phyloP scores from a whole-genome alignment of 176 grass and related monocot species.

The Oryza glumipatula region DNA sequence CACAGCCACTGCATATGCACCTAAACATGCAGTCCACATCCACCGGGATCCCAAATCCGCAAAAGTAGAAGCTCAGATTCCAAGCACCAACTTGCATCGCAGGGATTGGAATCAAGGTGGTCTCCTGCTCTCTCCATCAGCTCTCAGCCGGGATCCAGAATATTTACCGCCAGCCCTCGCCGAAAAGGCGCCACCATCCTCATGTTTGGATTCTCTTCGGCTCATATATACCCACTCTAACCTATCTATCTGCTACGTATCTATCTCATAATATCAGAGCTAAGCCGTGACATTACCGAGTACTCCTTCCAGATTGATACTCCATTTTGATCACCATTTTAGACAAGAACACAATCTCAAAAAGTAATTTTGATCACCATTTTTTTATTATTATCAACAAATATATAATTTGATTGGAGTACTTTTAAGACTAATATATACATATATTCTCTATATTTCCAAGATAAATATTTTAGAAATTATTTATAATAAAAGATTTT shows the following conservation, averaged over 20 bases:
- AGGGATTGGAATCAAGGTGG: constrained; percentile 35
- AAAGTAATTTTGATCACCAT: too few relatives aligned
- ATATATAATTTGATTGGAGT: too few relatives aligned
- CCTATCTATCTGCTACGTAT: background rate
- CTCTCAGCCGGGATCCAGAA: constrained; percentile 29
- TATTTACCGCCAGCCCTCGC: constrained; percentile 13
- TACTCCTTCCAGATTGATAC: too few relatives aligned
- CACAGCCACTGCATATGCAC: background rate
- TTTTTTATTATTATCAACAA: too few relatives aligned
- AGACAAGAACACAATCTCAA: too few relatives aligned
- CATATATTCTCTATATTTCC: too few relatives aligned
- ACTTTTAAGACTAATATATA: too few relatives aligned
- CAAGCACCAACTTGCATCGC: constrained; percentile 34
- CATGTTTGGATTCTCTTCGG: constrained; percentile 15
- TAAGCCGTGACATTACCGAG: background rate
- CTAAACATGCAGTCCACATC: constrained; percentile 16
- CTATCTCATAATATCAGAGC: background rate
- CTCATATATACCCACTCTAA: constrained; percentile 28
- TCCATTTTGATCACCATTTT: too few relatives aligned
- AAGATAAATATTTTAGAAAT: too few relatives aligned
- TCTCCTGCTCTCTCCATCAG: constrained; percentile 31
- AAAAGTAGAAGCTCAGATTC: constrained; percentile 35
- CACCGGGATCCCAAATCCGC: constrained; percentile 47
- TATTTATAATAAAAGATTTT: too few relatives aligned
- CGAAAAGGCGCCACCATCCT: constrained; percentile 12